These are phyloP conservation scores for Neurospora sublineolata DNA, from an alignment of 495 filamentous ascomycete genomes.

Conservation along the genomic window DNA sequence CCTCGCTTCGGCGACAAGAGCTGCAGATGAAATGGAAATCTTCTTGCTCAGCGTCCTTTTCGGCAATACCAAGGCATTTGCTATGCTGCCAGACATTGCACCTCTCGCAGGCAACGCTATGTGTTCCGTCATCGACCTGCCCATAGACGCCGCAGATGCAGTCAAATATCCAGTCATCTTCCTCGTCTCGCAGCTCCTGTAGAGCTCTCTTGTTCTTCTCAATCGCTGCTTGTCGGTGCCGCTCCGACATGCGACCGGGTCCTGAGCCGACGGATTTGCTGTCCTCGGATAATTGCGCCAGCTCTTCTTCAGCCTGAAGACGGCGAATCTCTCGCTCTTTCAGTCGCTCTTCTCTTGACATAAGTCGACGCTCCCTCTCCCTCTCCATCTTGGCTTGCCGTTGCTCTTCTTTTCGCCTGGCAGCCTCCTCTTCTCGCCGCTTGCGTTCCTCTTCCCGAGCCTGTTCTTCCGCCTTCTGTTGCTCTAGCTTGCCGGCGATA, in stretches of 20 bases:
- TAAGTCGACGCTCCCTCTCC: conserved; percentile 69
- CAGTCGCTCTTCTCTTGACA: conserved; percentile 72
- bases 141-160: conserved; percentile 85
- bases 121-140: conserved; percentile 82
- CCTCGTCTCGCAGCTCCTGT: conserved; percentile 55
- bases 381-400: conserved; percentile 53
- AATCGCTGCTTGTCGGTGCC: conserved; percentile 65
- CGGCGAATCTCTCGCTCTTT: conserved; percentile 74
- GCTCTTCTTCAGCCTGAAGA: conserved; percentile 69
- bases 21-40: conserved; percentile 84
- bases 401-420: conserved; percentile 57
- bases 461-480: conserved; percentile 62
- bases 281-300: conserved; percentile 66
- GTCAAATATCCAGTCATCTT: conserved; percentile 90
- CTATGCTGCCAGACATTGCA: conserved; percentile 97
- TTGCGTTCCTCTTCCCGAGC: conserved; percentile 61
- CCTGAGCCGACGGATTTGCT: conserved; percentile 53
- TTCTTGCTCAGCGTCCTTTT: conserved; percentile 67
- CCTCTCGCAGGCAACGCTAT: conserved; percentile 87
- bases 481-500: conserved; percentile 68
- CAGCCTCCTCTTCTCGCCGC: conserved; percentile 49
- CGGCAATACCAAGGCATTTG: conserved; percentile 70
- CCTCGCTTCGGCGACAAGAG: conserved; percentile 50
- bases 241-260: conserved; percentile 60
- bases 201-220: conserved; percentile 64